A percentile compares a stretch with the other conserved stretches of the same genome.
Conservation (phyloP, 352 stramenopile genomes). For the Pythium brassicae region DNA sequence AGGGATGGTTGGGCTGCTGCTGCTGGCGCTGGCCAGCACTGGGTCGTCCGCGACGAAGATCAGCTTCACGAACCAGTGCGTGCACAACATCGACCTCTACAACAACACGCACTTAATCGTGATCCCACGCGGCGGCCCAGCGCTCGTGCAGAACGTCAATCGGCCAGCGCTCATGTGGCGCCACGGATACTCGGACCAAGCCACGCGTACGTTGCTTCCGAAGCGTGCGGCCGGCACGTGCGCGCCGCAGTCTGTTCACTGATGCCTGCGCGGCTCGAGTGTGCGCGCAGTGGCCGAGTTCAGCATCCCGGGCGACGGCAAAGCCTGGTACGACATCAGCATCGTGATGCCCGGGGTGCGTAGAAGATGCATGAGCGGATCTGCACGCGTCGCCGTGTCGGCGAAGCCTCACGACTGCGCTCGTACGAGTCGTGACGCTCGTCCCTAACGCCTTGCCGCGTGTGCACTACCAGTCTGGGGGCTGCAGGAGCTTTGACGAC, state of each 20-base stretch:
- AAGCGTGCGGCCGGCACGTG: no score
- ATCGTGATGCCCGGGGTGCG: constrained; percentile 14
- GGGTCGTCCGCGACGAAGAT: constrained; percentile 11
- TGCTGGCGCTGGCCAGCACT: background rate
- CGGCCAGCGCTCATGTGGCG: constrained; percentile 27
- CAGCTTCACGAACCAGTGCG: constrained; percentile 27
- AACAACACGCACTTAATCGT: constrained; percentile 21
- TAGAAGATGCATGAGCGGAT: constrained; percentile 10
- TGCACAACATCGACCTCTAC: constrained; percentile 23
- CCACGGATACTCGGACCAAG: constrained; percentile 24
- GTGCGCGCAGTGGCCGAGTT: constrained; percentile 19
- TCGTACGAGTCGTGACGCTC: no score
- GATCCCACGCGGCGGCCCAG: constrained; percentile 11
- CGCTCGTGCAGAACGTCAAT: constrained; percentile 10
- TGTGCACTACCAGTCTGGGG: constrained; percentile 8
- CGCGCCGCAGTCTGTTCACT: no score
- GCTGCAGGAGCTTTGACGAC: constrained; percentile 7
- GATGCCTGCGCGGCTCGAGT: background rate
- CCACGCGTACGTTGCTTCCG: constrained; percentile 18
- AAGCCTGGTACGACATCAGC: constrained; percentile 15
- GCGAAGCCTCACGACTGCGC: no score
- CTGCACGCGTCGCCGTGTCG: background rate
- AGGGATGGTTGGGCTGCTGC: no score
- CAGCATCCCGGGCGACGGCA: constrained; percentile 13
- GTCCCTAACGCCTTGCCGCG: constrained; percentile 6